A percentile compares a stretch with the other conserved stretches of the same genome.
Conservation (phyloP, 495 filamentous ascomycete species). For the Barbatosphaeria neglecta region DNA sequence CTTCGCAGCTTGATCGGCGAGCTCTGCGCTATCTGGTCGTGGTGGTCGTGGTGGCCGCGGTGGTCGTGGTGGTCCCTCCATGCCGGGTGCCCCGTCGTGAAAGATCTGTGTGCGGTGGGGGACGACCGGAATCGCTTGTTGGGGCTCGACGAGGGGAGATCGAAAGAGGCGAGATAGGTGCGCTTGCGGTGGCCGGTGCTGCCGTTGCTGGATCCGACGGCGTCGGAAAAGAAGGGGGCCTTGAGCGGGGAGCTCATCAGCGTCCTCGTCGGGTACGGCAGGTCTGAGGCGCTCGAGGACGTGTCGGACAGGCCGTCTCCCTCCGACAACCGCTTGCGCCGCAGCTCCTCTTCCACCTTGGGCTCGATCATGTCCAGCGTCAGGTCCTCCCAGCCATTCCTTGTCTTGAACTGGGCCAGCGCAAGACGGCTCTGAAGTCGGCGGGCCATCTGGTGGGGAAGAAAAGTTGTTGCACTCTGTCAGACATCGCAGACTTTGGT, state of each 20-base stretch:
- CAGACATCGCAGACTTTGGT: neutral
- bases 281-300: constrained; percentile 59
- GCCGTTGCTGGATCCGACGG: constrained; percentile 46
- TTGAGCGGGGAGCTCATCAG: constrained; percentile 56
- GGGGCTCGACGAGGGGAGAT: constrained; percentile 32
- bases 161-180: constrained; percentile 41
- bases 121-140: constrained; percentile 61
- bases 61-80: constrained; percentile 69
- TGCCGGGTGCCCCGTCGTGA: constrained; percentile 42
- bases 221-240: constrained; percentile 58
- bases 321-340: constrained; percentile 50
- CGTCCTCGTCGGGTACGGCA: constrained; percentile 37
- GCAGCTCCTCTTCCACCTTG: constrained; percentile 59
- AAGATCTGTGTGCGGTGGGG: constrained; percentile 46
- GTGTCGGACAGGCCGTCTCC: constrained; percentile 65
- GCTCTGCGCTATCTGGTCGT: constrained; percentile 68
- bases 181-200: constrained; percentile 45
- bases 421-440: constrained; percentile 85
- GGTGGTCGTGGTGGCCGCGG: no score
- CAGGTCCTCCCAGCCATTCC: constrained; percentile 76
- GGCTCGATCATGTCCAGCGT: constrained; percentile 64
- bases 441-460: constrained; percentile 63
- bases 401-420: constrained; percentile 90
- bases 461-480: neutral
- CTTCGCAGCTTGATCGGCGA: constrained; percentile 62